Base-by-base conservation (phyloP, 2,329 filamentous ascomycete genomes). In the Cytospora chrysosperma region DNA sequence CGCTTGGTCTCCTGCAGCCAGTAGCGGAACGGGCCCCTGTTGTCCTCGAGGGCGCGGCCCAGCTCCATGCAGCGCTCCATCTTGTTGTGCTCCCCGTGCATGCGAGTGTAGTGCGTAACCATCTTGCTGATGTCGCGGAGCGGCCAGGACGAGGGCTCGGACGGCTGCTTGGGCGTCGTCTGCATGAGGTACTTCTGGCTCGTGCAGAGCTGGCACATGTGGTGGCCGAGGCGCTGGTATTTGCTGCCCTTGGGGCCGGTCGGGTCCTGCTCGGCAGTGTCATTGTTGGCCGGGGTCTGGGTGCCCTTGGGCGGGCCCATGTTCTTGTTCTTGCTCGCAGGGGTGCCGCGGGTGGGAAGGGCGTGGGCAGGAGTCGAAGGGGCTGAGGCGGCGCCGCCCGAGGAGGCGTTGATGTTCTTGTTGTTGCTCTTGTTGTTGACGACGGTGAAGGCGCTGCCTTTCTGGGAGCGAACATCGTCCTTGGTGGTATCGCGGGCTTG, bases 1-100 rank as follows among this genome's bases (percentile, higher is more conserved):
- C 69, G 69, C 50, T 76, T 75, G 6, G 78, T 79, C 43, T 75
- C 72, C 12, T 75, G 74, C n/a, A 81, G 72, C 79, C 79, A 81
- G 68, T 81, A 79, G 69, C 79, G 75, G 63, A 81, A 80, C 0
- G 79, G 78, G 0, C 79, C 79, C 75, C 78, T 75, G 65, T 81
- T 81, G 37, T 71, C 69, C 15, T 72, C 70, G 9, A 81, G 73
- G 0, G 79, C 79, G 19, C 72, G 72, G 19, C 78, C 79, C 3
- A 81, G 71, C 71, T 81, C 79, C 13, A 66, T 65, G 62, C 78
- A 81, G 12, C 79, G 73, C 70, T 81, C 79, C 0, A 69, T 63
- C 0, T 75, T 74, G 21, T 72, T 68, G 67, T 81, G 79, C 72
- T 81, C 79, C 2, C 70, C 72, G 67, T 81, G 79, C 74, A 81